Percentiles rank a stretch among this genome's conserved stretches.
These are phyloP conservation scores for Nicotiana rustica DNA, from an alignment of 305 asterid genomes.

Conservation along the genomic window DNA sequence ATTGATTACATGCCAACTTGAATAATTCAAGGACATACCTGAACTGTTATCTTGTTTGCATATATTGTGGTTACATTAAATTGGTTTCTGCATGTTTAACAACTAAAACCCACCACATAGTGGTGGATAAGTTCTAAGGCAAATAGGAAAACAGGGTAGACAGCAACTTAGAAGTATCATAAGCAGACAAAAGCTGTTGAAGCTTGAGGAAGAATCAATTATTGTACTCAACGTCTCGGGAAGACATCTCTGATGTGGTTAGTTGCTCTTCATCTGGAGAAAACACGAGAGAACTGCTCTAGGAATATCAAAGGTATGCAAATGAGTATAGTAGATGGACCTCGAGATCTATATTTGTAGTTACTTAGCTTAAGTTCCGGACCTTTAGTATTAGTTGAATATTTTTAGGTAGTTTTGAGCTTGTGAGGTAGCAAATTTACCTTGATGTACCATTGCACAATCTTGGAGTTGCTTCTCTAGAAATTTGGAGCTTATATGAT, in stretches of 20 bases:
- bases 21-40: not conserved
- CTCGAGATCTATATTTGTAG: not conserved
- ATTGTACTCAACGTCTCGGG: not conserved
- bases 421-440: not conserved
- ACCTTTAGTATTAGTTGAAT: not conserved
- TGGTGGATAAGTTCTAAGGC: not conserved
- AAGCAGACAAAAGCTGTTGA: not conserved
- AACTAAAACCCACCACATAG: not conserved
- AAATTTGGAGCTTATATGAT: not conserved
- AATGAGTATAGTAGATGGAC: not conserved
- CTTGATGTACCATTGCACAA: not conserved
- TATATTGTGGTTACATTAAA: not conserved
- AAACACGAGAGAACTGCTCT: not conserved
- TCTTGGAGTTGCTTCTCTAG: slow-evolving; percentile 1
- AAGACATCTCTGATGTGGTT: not conserved
- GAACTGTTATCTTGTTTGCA: not conserved
- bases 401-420: not conserved
- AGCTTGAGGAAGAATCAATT: slow-evolving; percentile 4
- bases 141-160: slow-evolving; percentile 18
- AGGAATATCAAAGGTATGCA: slow-evolving; percentile 1
- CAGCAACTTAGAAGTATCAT: not conserved
- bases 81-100: not conserved
- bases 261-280: slow-evolving; percentile 21
- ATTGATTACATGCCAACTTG: slow-evolving; percentile 8
- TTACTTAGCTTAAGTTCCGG: not conserved